Evolutionary conservation across 345 rosid genomes (phyloP), one percentile per base, ranked within the genome.

Genomic region (Ceriops zippeliana): DNA sequence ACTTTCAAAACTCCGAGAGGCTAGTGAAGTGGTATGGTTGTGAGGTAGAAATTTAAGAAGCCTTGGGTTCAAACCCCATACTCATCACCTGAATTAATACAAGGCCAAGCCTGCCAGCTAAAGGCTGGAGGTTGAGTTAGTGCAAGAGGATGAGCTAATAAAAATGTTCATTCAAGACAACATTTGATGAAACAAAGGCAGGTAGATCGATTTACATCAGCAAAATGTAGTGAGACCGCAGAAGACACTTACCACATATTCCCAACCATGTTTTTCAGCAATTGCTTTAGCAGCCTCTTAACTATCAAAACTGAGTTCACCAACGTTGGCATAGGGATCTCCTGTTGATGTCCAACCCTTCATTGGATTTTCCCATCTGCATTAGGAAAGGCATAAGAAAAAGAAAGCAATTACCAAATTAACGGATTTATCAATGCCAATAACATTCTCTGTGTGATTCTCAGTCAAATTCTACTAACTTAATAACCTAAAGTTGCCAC

Each of bases 311-410:
- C 71, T 5, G 56, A 90, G 84, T 38, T 76, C 97, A 38, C 99
- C 98, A 16, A 91, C 98, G 85, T 95, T 79, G 31, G 99, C 92
- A 80, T 91, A 91, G 24, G 98, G 99, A 22, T 95, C 98, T 49
- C 99, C 98, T 0, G 99, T 95, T 7, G 96, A 90, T 72, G 98
- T 91, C 98, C 99, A 95, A 22, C 98, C 97, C 98, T 90, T 90
- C 96, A 95, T 83, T 17, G 99, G 98, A 77, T 95, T 91, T 83
- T 91, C 99, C 98, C 99, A 95, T 86, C 99, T 91, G 71, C 47
- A 77, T 52, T 37, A 67, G 22, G 28, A 21, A 22, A 8, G 59
- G 16, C 17, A 57, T 5, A 38, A 9, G 21, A 67, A 15, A 1
- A 37, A 38, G 58, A 9, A 6, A 57, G 7, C 2, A 7, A 66